These are phyloP conservation scores for Pterulicium gracile DNA, from an alignment of 1,284 basidiomycete species.

Conservation along the genomic window DNA sequence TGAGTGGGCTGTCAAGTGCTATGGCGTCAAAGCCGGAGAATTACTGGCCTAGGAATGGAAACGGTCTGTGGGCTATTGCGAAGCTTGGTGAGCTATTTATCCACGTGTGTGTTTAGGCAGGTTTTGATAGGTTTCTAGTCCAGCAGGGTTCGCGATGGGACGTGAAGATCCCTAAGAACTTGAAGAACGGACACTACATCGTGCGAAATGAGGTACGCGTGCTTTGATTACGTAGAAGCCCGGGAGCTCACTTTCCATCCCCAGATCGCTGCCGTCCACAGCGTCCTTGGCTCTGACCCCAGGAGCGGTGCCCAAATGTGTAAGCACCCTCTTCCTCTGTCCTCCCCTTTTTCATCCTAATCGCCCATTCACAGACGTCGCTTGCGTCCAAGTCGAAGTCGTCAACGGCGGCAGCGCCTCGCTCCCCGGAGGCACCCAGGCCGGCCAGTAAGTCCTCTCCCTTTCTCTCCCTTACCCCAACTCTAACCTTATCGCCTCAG, in stretches of 20 bases:
- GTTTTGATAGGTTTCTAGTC: not conserved
- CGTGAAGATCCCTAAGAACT: not conserved
- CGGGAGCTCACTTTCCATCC: not conserved
- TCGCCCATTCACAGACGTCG: constrained; percentile 1
- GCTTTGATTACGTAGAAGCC: not conserved
- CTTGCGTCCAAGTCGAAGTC: constrained; percentile 1
- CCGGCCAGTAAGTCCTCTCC: not conserved
- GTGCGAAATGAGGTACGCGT: not conserved
- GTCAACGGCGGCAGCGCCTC: not conserved
- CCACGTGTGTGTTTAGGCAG: not conserved
- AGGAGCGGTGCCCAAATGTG: not conserved
- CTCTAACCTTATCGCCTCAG: not conserved
- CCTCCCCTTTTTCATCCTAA: not conserved
- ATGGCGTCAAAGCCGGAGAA: not conserved
- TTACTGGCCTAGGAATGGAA: not conserved
- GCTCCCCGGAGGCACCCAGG: not conserved
- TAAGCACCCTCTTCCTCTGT: not conserved
- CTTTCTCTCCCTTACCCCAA: not conserved
- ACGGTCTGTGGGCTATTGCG: constrained; percentile 1
- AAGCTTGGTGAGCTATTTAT: not conserved
- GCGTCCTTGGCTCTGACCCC: not conserved
- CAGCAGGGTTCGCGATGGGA: not conserved
- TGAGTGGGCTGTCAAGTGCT: not conserved
- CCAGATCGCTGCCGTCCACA: not conserved
- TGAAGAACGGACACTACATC: constrained; percentile 3